These are phyloP conservation scores for Auriculariales sp. DNA, from an alignment of 768 basidiomycete genomes.

Conservation along the genomic window DNA sequence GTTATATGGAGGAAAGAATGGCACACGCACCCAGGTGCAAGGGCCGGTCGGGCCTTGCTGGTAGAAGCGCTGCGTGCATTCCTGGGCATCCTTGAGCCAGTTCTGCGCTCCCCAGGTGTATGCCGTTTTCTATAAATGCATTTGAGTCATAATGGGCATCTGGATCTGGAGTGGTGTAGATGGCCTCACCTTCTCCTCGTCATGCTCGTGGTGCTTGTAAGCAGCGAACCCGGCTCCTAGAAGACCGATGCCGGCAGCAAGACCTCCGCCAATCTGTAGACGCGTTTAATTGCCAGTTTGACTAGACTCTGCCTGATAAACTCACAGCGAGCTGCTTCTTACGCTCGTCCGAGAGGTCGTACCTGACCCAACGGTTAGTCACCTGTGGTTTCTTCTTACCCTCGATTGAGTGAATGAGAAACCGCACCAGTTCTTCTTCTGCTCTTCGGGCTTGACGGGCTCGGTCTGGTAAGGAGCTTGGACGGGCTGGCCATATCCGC, in stretches of 20 bases:
- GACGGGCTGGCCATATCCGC: slow-evolving; percentile 12
- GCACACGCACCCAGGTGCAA: slow-evolving; percentile 48
- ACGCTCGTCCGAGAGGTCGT: slow-evolving; percentile 29
- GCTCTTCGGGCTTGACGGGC: slow-evolving; percentile 19
- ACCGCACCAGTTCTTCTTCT: slow-evolving; percentile 45
- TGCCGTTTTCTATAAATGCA: slow-evolving; percentile 28
- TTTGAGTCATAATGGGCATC: background rate
- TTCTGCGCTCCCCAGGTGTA: slow-evolving; percentile 31
- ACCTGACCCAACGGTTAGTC: no score
- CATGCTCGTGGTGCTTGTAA: slow-evolving; percentile 41
- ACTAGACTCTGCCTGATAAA: slow-evolving; percentile 4
- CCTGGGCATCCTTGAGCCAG: slow-evolving; percentile 44
- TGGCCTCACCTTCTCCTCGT: slow-evolving; percentile 36
- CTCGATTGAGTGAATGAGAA: no score
- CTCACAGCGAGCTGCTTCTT: slow-evolving; percentile 46
- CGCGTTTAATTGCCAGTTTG: background rate
- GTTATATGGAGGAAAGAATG: slow-evolving; percentile 21
- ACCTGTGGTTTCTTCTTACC: no score
- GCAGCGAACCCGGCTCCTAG: slow-evolving; percentile 36
- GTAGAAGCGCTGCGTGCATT: slow-evolving; percentile 34
- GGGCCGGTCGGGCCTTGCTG: slow-evolving; percentile 24
- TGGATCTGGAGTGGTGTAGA: background rate
- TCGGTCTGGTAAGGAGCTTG: no score
- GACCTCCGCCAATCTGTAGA: slow-evolving; percentile 49
- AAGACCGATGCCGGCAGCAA: slow-evolving; percentile 39